These are phyloP conservation scores for Mycosphaerella sp. DNA, from an alignment of 2,329 filamentous ascomycete species.

Conservation along the genomic window DNA sequence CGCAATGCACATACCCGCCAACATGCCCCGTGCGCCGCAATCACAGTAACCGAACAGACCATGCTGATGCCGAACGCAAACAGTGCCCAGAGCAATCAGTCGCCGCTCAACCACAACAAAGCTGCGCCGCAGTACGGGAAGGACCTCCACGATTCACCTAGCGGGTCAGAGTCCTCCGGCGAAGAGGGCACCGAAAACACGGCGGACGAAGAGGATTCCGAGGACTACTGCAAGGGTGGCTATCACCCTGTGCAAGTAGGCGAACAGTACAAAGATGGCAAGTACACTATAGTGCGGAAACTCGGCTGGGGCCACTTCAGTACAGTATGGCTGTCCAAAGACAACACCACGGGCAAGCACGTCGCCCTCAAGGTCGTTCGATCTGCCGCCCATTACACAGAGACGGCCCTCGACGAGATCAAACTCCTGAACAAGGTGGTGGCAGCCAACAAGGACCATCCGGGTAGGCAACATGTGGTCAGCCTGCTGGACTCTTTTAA, in stretches of 20 bases:
- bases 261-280: conserved; percentile 95
- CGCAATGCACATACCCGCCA: conserved; percentile 13
- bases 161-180: conserved; percentile 54
- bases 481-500: conserved; percentile 95
- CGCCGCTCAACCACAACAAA: conserved; percentile 32
- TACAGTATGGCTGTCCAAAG: conserved; percentile 81
- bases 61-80: conserved; percentile 25
- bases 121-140: conserved; percentile 39
- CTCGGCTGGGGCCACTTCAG: conserved; percentile 98
- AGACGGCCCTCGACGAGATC: conserved; percentile 98
- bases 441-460: conserved; percentile 87
- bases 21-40: conserved; percentile 12
- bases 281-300: conserved; percentile 94
- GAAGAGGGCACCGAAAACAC: conserved; percentile 83
- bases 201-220: conserved; percentile 95
- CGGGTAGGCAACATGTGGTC: conserved; percentile 90
- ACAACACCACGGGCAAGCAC: conserved; percentile 85
- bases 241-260: conserved; percentile 94
- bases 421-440: conserved; percentile 97
- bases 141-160: conserved; percentile 66
- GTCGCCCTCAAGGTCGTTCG: conserved; percentile 97
- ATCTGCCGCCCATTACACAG: conserved; percentile 95
- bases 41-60: conserved; percentile 7
- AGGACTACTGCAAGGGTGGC: conserved; percentile 98
- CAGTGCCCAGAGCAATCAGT: conserved; percentile 24